Evolutionary conservation across 2,329 filamentous ascomycete genomes (phyloP), one percentile per base, ranked within the genome.

Genomic region (Claviceps fusiformis): DNA sequence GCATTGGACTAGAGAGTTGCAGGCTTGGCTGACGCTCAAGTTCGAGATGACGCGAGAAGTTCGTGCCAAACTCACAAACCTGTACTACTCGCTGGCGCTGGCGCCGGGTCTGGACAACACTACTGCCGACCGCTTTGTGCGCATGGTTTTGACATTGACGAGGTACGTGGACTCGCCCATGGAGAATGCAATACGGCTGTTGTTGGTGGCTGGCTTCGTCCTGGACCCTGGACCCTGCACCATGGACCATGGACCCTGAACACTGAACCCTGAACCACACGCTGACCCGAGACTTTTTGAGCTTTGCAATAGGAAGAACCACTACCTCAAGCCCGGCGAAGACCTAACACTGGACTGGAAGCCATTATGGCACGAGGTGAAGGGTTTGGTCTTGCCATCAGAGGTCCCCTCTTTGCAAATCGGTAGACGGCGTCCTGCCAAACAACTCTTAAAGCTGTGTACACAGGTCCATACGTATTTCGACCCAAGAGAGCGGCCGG

Each of bases 1-100:
- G 58, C 92, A 98, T 71, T 98, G 93, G 93, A 96, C 93, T 17
- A 84, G 92, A 62, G 93, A 98, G 79, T 84, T 98, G 50, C 83
- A 91, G 66, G 89, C 87, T 70, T 98, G 95, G 93, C 78, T 98
- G 61, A 87, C 86, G 54, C 82, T 98, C 70, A 98, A 98, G 76
- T 98, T 98, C 67, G 92, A 98, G 72, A 89, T 95, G 67, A 89
- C 89, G 50, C 83, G 88, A 63, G 85, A 86, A 67, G 83, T 91
- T 61, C 81, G 95, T 56, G 83, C 90, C 51, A 89, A 82, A 69
- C 80, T 98, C 35, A 87, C 93, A 35, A 87, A 86, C 72, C 78
- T 98, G 43, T 98, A 96, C 73, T 98, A 95, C 71, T 90, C 95
- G 72, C 85, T 98, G 57, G 80, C 89, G 5, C 78, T 98, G 58